Base-by-base conservation (phyloP, 768 basidiomycete genomes). In the Lyophyllum atratum region DNA sequence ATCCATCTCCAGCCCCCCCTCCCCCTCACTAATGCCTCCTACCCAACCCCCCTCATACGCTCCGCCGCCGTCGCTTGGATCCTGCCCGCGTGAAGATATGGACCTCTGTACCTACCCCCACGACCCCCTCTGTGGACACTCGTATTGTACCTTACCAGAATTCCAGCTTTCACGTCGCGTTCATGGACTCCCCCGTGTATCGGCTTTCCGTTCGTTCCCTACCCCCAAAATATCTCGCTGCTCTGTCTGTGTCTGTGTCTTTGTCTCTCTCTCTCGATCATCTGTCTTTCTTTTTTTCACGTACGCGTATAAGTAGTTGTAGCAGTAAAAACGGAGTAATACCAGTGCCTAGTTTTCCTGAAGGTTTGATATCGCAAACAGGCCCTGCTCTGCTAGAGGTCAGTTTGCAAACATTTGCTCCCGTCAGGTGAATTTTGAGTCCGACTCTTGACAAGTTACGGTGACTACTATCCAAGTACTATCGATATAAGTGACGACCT, bases 241-340 rank as follows among this genome's bases (percentile, higher is more conserved):
- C 54, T 26, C 21, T 34, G 25, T 22, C 40, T 6, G 37, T 19
- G 37, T 26, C 9, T 53, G 40, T 52, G 60, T 58, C 24, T 47
- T 19, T 43, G 17, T 52, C 40, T 60, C 49, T 21, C 45, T 24
- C 49, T 52, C 45, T 37, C 39, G n/a, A 14, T 51, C 19, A 5
- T 50, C 39, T 39, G 17, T 55, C 19, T 49, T 34, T 56, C 31
- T 49, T 42, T 52, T 60, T 49, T 60, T 28, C 59, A 42, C 54
- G 49, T 56, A 58, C 49, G 25, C 40, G 37, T 53, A 28, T 55
- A 52, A 40, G 57, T 61, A 59, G 56, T 58, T 53, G 26, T 61
- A 58, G 56, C 57, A 51, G 52, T 61, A 56, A 52, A 58, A 58
- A 52, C 46, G 60, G 52, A 61, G 55, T 61, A 61, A 61, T 61